Base-by-base conservation (phyloP, 768 basidiomycete genomes). In the Pholiota molesta region DNA sequence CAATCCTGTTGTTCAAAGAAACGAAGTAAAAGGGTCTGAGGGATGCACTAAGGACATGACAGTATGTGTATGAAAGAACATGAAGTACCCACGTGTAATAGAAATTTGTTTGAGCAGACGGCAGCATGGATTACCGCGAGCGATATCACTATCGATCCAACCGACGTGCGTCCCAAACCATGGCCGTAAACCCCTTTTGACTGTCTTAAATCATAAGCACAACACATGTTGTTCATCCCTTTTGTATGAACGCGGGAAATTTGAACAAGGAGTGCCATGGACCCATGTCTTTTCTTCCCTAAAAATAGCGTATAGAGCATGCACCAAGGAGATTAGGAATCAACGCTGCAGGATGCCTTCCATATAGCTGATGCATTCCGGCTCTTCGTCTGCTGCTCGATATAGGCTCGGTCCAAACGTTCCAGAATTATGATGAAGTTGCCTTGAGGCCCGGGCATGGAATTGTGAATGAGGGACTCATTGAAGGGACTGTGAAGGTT, bases 31-130 rank as follows among this genome's bases (percentile, higher is more conserved):
- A 55, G 53, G 52, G 56, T 29, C 60, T 60, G 55, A 57, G 51
- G 55, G 61, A 59, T 64, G 59, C 62, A 65, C 64, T 65, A 58
- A 60, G 62, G 45, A 61, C 58, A 62, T 61, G 63, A 66, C 66
- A 67, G 72, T 62, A 59, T 51, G 42, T 33, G 61, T 56, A 52
- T 63, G 63, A 67, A 71, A 69, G 67, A 66, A 73, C 77, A 78
- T 76, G 77, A 76, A 71, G 73, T 62, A 69, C 65, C 68, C 77
- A 78, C 77, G 77, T 77, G 77, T 69, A 62, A 57, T 55, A 35
- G 54, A 59, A 55, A 47, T 63, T 57, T 49, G 40, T 55, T 55
- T 62, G 42, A 40, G 23, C 37, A 40, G 54, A 29, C 39, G 21
- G 33, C 45, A 44, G 52, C 44, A 42, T 55, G 44, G 11, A 29